Conservation (phyloP, 179 eudicot genomes). For the Carnegiea gigantea region DNA sequence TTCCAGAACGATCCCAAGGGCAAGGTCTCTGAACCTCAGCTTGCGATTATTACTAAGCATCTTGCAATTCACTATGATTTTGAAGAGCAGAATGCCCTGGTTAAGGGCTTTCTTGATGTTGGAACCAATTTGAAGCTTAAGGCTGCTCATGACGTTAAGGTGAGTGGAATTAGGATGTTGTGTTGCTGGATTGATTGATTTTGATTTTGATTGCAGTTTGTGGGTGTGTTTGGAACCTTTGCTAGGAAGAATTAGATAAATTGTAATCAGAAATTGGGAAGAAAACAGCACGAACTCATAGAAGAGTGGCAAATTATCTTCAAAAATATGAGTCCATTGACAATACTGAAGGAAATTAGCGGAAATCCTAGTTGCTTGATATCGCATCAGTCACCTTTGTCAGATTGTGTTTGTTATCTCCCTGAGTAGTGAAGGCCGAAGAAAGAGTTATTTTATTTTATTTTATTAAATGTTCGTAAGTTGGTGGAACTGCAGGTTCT, state of each 20-base stretch:
- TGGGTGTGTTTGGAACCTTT: not conserved
- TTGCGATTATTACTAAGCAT: conserved; percentile 55
- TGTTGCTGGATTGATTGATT: conserved; percentile 4
- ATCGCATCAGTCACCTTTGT: not conserved
- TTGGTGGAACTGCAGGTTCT: not conserved
- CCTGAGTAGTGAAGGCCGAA: not conserved
- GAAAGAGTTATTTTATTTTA: too few relatives aligned
- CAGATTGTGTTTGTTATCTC: not conserved
- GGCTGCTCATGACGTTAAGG: conserved; percentile 78
- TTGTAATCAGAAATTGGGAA: not conserved
- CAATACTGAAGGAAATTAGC: not conserved
- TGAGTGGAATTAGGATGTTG: conserved; percentile 8
- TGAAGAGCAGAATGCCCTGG: conserved; percentile 61
- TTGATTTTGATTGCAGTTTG: not conserved
- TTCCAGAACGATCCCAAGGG: conserved; percentile 65
- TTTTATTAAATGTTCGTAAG: too few relatives aligned
- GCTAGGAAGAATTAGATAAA: not conserved
- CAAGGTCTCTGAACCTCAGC: conserved; percentile 60
- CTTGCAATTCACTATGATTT: conserved; percentile 66
- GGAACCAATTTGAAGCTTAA: conserved; percentile 56
- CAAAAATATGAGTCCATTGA: not conserved
- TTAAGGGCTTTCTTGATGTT: conserved; percentile 48
- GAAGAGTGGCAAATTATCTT: not conserved
- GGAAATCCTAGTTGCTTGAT: not conserved
- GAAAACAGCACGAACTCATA: not conserved